phyloP scores from a whole-genome alignment of 2,329 filamentous ascomycete species.

The Microsporum canis region DNA sequence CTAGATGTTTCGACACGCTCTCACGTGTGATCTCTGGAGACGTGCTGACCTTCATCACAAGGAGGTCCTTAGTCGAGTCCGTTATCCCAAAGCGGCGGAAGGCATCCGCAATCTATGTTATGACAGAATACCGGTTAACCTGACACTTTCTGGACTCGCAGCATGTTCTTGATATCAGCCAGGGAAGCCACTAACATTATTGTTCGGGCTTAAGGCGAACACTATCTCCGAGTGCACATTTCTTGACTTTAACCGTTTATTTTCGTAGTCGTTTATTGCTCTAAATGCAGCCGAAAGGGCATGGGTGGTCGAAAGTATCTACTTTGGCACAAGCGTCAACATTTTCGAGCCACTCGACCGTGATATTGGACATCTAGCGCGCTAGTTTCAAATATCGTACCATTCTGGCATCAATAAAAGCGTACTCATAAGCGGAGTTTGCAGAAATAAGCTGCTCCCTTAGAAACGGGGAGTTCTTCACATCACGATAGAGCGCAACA shows the following conservation, averaged over 20 bases:
- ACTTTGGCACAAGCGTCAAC: conserved; percentile 4
- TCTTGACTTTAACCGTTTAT: conserved; percentile 57
- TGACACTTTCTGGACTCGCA: not conserved
- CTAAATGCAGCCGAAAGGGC: conserved; percentile 65
- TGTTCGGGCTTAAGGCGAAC: conserved; percentile 64
- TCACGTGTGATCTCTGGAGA: conserved; percentile 37
- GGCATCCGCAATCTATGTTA: conserved; percentile 67
- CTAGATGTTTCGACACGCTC: conserved; percentile 51
- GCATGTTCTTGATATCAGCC: not conserved
- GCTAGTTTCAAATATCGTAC: conserved; percentile 37
- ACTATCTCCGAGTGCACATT: conserved; percentile 88
- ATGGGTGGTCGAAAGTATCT: conserved; percentile 63
- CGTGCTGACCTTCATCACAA: conserved; percentile 67
- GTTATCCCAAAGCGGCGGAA: conserved; percentile 80
- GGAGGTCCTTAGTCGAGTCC: conserved; percentile 56
- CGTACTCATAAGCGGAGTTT: conserved; percentile 82
- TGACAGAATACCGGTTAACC: conserved; percentile 1
- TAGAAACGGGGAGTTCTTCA: conserved; percentile 66
- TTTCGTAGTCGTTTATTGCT: conserved; percentile 56
- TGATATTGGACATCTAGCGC: conserved; percentile 1
- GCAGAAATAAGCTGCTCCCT: conserved; percentile 74
- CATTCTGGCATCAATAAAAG: conserved; percentile 75
- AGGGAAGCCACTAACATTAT: conserved; percentile 50
- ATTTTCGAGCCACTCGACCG: conserved; percentile 7
- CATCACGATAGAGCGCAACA: conserved; percentile 61